These are phyloP conservation scores for Yarrowia phangngaensis DNA, from an alignment of 805 yeast species.

Conservation along the genomic window DNA sequence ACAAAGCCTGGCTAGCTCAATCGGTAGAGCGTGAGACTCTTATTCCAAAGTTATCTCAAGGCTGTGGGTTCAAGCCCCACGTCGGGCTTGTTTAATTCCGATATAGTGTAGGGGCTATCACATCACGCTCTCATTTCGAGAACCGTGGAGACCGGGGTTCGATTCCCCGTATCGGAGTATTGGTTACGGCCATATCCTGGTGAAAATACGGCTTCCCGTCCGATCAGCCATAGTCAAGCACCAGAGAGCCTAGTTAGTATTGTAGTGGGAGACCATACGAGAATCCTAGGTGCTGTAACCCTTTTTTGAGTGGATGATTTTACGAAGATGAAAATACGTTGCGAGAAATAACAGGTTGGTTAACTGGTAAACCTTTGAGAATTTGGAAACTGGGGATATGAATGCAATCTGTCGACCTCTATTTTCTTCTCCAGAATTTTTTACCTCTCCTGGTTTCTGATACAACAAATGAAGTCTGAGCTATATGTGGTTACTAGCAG, in stretches of 20 bases:
- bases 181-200: conserved; percentile 16
- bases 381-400: too few relatives aligned
- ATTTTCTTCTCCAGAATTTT: neutral
- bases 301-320: too few relatives aligned
- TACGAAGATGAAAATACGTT: too few relatives aligned
- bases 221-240: conserved; percentile 18
- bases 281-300: conserved; percentile 14
- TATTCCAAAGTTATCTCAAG: conserved; percentile 9
- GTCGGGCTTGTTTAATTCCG: conserved; percentile 16
- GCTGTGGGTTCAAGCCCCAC: conserved; percentile 25
- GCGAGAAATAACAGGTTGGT: too few relatives aligned
- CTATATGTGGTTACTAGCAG: too few relatives aligned
- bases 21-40: conserved; percentile 25
- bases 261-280: conserved; percentile 18
- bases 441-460: too few relatives aligned
- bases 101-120: too few relatives aligned
- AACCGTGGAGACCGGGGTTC: too few relatives aligned
- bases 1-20: conserved; percentile 19
- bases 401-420: too few relatives aligned
- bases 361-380: too few relatives aligned
- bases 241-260: conserved; percentile 16
- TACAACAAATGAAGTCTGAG: too few relatives aligned
- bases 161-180: neutral
- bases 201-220: conserved; percentile 16
- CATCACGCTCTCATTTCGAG: too few relatives aligned